Evolutionary conservation across 2,329 filamentous ascomycete species (phyloP), one percentile per base, ranked within the genome.

Genomic region (Aspergillus quadricinctus): DNA sequence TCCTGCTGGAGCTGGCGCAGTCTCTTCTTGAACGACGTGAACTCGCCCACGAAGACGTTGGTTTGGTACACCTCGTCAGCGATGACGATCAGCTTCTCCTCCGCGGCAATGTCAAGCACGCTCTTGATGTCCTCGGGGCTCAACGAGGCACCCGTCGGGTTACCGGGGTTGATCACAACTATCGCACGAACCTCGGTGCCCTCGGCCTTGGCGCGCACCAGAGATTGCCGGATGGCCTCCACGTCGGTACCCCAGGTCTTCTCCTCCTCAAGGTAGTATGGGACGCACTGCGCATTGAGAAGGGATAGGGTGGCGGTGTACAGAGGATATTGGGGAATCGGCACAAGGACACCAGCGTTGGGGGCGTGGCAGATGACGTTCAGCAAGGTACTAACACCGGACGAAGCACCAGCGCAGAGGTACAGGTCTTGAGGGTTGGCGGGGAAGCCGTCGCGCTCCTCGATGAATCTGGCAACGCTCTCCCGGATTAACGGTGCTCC

Each of bases 11-110:
- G 79, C 65, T 88, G 71, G 61, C 92, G 85, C 51, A 99, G 84
- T 43, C 88, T 86, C 67, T 89, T 86, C 80, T 97, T 97, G 87
- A 99, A 97, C 69, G 90, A 95, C 78, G 90, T 86, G 81, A 99
- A 99, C 73, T 93, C 83, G 74, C 94, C 94, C 60, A 89, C 80
- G 78, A 99, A 99, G 66, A 99, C 89, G 76, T 99, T 99, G 71
- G 94, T 97, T 79, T 99, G 94, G 84, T 99, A 99, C 40, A 99
- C 94, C 77, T 99, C 94, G 70, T 99, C 94, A 52, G 94, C 94
- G 68, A 99, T 84, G 63, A 97, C 81, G 55, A 97, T 92, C 27
- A 99, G 83, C 66, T 88, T 85, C 80, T 97, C 86, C 73, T 92
- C 82, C 28, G 86, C 87, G 41, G 94, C 93, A 61, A 97, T 88